phyloP scores from a whole-genome alignment of 2,329 filamentous ascomycete species.

The Aspergillus quadrilineatus region DNA sequence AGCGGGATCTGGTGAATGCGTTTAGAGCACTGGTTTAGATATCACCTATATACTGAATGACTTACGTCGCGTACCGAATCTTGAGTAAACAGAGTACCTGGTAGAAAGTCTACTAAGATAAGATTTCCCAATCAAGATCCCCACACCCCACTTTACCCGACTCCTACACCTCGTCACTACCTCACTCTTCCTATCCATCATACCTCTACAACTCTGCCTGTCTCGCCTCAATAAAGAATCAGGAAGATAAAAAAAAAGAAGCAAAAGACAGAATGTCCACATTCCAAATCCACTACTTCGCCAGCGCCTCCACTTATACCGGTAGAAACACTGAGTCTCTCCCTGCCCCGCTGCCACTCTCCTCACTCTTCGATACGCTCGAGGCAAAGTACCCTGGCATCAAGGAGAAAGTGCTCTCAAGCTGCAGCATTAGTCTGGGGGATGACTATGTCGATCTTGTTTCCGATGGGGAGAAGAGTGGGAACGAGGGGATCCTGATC shows the following conservation, averaged over 20 bases:
- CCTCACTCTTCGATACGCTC: constrained; percentile 37
- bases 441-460: constrained; percentile 46
- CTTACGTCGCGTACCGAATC: neutral
- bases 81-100: neutral
- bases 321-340: constrained; percentile 41
- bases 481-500: constrained; percentile 36
- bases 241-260: constrained; percentile 1
- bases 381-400: constrained; percentile 46
- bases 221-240: too few relatives aligned
- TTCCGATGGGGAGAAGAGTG: constrained; percentile 17
- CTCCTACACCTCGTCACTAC: neutral
- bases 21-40: constrained; percentile 55
- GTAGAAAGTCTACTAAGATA: neutral
- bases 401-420: constrained; percentile 36
- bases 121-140: neutral
- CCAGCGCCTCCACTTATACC: constrained; percentile 44
- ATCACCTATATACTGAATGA: neutral
- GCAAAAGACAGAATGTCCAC: constrained; percentile 5
- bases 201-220: neutral
- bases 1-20: constrained; percentile 68
- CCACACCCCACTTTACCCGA: neutral
- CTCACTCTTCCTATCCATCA: neutral
- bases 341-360: constrained; percentile 42
- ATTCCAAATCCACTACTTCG: constrained; percentile 50
- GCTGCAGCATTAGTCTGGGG: constrained; percentile 44